phyloP scores from a whole-genome alignment of 768 basidiomycete genomes.

The Hemileccinum rubropunctum region DNA sequence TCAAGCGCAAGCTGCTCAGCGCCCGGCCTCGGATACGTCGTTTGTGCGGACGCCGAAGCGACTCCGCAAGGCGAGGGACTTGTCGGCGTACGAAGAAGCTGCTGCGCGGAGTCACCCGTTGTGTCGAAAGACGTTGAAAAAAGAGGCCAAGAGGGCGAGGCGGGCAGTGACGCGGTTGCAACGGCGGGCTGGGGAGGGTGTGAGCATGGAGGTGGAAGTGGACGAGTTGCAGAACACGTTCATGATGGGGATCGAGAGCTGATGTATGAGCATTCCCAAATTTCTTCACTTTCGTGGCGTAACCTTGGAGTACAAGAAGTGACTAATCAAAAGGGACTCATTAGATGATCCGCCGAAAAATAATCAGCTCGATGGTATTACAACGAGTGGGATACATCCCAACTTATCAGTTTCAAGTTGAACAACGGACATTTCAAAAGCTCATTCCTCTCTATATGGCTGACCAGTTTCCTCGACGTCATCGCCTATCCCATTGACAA shows the following conservation, averaged over 20 bases:
- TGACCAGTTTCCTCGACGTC: too few relatives aligned
- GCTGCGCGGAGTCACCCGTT: slow-evolving; percentile 47
- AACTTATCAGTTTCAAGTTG: too few relatives aligned
- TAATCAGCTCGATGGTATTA: too few relatives aligned
- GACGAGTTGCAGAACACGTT: slow-evolving; percentile 23
- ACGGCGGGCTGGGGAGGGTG: not conserved
- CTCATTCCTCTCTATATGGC: too few relatives aligned
- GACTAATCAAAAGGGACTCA: too few relatives aligned
- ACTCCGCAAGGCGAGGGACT: slow-evolving; percentile 52
- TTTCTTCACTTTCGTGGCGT: too few relatives aligned
- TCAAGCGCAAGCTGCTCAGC: not conserved
- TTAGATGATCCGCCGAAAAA: too few relatives aligned
- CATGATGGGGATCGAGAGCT: slow-evolving; percentile 20
- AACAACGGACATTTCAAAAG: too few relatives aligned
- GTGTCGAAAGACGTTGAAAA: slow-evolving; percentile 57
- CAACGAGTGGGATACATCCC: too few relatives aligned
- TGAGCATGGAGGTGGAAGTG: slow-evolving; percentile 32
- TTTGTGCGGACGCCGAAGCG: slow-evolving; percentile 50
- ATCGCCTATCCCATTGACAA: too few relatives aligned
- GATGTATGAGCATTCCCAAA: too few relatives aligned
- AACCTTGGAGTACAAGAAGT: too few relatives aligned
- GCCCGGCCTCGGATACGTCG: not conserved
- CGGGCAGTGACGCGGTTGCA: slow-evolving; percentile 42
- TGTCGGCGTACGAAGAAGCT: slow-evolving; percentile 51
- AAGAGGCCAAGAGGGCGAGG: slow-evolving; percentile 59